Evolutionary conservation across 192 early-diverging fungal species (phyloP), one percentile per base, ranked within the genome.

Genomic region (Diversispora epigaea): DNA sequence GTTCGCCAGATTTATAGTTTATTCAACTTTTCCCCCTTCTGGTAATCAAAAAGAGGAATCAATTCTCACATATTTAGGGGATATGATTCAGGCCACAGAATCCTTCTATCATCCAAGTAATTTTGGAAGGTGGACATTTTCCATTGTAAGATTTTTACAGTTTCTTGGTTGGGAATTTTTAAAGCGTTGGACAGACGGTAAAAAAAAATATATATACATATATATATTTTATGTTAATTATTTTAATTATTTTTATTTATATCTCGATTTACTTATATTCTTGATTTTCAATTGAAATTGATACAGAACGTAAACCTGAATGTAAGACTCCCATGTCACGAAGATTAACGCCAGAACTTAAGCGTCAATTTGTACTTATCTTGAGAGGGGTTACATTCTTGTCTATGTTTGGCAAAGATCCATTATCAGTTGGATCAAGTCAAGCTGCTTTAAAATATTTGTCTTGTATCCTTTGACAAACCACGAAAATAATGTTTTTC

Each of bases 31-130:
- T 56, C 88, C 90, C 40, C 11, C 78, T 21, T 22, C 77, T 4
- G 76, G 73, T 47, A 17, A 66, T 19, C 50, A 75, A 19, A 70
- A 81, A 56, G 85, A 86, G 58, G 73, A 88, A 44, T 83, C 82
- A 6, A 78, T 84, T 9, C 67, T 93, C 45, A 76, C 84, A 44
- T 87, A 90, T 72, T 84, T 98, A 55, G 79, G 83, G 12, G 86
- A 91, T 73, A 71, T 96, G 22, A 92, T 98, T 64, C 91, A 91
- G 71, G 93, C 94, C 58, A 87, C 89, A 39, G 96, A 98, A 80
- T 89, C 91, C 0, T 97, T 90, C 76, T 95, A 86, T 73, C 94
- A 98, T 79, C 96, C 96, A 12, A 94, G 93, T n/a, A 98, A 98
- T 83, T 83, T 85, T 75, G 96, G 96, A 4, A 75, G 77, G 62